Percentiles rank a stretch among this genome's conserved stretches.
Conservation (phyloP, 257 asterid species). For the Gentiana macrophylla region DNA sequence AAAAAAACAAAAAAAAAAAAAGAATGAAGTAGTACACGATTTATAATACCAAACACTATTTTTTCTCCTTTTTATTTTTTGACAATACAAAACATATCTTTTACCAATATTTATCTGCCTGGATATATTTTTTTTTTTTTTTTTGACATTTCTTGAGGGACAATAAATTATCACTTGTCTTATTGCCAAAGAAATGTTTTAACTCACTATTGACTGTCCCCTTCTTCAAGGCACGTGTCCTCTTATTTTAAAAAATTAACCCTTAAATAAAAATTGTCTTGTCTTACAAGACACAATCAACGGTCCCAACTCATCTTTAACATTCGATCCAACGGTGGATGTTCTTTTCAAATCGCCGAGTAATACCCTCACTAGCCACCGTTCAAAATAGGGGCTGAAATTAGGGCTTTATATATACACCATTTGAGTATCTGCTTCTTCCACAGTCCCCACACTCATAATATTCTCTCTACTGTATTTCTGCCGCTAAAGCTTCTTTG, state of each 20-base stretch:
- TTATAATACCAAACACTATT: too few species aligned
- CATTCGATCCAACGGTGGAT: constrained; percentile 27
- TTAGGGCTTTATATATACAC: constrained; percentile 36
- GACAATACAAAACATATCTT: too few species aligned
- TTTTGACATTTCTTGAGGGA: constrained; percentile 22
- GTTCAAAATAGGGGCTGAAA: constrained; percentile 13
- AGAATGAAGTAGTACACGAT: too few species aligned
- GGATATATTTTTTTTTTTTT: too few species aligned
- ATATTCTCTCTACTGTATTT: not conserved
- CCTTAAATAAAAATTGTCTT: constrained; percentile 7
- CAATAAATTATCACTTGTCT: constrained; percentile 16
- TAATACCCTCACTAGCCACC: constrained; percentile 16
- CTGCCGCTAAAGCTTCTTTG: not conserved
- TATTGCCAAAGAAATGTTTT: constrained; percentile 14
- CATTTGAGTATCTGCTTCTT: not conserved
- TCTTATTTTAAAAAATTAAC: constrained; percentile 9
- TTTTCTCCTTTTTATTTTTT: too few species aligned
- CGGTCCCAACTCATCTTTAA: constrained; percentile 15
- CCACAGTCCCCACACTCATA: not conserved
- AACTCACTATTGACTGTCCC: constrained; percentile 1
- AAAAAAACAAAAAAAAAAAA: too few species aligned
- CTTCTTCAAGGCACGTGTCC: constrained; percentile 19
- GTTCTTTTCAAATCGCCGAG: constrained; percentile 4
- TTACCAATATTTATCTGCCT: too few species aligned
- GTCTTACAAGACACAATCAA: constrained; percentile 24